phyloP scores from a whole-genome alignment of 129 eudicot species.

The Saussurea involucrata region DNA sequence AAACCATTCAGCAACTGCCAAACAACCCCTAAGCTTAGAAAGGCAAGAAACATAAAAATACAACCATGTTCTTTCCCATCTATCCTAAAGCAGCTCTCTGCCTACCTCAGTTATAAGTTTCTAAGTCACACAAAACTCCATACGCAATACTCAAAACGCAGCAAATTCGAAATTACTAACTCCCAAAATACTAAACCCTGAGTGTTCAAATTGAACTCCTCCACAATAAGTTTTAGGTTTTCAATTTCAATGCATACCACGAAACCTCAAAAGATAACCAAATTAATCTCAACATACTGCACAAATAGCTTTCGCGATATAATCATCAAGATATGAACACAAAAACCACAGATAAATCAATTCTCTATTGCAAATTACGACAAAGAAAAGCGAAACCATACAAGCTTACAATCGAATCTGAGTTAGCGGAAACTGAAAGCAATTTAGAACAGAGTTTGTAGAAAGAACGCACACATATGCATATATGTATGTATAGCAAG shows the following conservation, averaged over 20 bases:
- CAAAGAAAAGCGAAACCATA: not conserved
- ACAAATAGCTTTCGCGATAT: not conserved
- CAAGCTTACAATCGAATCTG: conserved; percentile 8
- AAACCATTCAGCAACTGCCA: no score
- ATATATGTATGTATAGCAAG: not conserved
- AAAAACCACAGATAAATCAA: not conserved
- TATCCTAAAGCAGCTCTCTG: not conserved
- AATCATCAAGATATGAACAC: not conserved
- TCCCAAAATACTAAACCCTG: conserved; percentile 13
- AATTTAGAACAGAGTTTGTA: not conserved
- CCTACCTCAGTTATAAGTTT: not conserved
- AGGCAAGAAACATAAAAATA: not conserved
- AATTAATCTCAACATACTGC: not conserved
- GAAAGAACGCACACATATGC: not conserved
- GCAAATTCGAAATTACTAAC: not conserved
- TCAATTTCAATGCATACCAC: not conserved
- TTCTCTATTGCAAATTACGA: not conserved
- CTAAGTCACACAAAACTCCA: not conserved
- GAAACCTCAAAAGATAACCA: not conserved
- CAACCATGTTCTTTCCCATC: not conserved
- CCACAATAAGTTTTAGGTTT: not conserved
- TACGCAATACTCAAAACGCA: not conserved
- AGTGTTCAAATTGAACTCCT: not conserved
- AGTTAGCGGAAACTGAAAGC: conserved; percentile 9
- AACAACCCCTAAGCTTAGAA: not conserved